Percentiles rank a stretch among this genome's conserved stretches.
These are phyloP conservation scores for Didymella pomorum DNA, from an alignment of 2,329 filamentous ascomycete genomes.

Conservation along the genomic window DNA sequence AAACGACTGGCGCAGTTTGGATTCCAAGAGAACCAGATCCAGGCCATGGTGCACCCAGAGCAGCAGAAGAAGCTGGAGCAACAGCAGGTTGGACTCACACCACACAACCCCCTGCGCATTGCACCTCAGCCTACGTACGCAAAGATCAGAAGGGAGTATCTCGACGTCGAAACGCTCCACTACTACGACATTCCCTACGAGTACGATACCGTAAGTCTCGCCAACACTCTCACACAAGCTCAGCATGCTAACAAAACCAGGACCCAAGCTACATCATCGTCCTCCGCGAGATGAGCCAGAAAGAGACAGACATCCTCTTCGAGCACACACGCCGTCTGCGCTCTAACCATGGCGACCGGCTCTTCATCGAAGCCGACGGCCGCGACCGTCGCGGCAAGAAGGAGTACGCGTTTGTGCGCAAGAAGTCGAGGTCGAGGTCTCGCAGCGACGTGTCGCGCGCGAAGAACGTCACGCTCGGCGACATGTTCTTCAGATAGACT, in stretches of 20 bases:
- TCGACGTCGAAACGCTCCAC: conserved; percentile 56
- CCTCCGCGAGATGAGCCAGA: conserved; percentile 58
- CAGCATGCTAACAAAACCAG: conserved; percentile 23
- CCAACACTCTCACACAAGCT: not conserved
- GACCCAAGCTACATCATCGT: conserved; percentile 60
- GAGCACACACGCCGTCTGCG: conserved; percentile 59
- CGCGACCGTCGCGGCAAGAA: conserved; percentile 48
- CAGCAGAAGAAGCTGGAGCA: conserved; percentile 49
- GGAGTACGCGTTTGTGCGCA: conserved; percentile 57
- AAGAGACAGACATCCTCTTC: conserved; percentile 59
- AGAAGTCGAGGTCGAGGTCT: conserved; percentile 41
- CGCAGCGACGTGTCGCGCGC: conserved; percentile 43
- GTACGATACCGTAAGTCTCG: conserved; percentile 55
- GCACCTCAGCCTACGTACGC: conserved; percentile 54
- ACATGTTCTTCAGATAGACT: conserved; percentile 41
- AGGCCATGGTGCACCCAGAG: conserved; percentile 58
- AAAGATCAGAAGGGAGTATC: conserved; percentile 57
- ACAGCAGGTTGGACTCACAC: conserved; percentile 46
- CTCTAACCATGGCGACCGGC: conserved; percentile 33
- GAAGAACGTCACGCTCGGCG: conserved; percentile 44
- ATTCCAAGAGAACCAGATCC: conserved; percentile 58
- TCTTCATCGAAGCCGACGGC: conserved; percentile 55
- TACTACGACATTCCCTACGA: conserved; percentile 60
- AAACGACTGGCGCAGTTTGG: conserved; percentile 55
- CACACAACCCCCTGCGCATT: conserved; percentile 44